Conservation (phyloP, 1,139 yeast genomes). For the Nakaseomyces delphensis region DNA sequence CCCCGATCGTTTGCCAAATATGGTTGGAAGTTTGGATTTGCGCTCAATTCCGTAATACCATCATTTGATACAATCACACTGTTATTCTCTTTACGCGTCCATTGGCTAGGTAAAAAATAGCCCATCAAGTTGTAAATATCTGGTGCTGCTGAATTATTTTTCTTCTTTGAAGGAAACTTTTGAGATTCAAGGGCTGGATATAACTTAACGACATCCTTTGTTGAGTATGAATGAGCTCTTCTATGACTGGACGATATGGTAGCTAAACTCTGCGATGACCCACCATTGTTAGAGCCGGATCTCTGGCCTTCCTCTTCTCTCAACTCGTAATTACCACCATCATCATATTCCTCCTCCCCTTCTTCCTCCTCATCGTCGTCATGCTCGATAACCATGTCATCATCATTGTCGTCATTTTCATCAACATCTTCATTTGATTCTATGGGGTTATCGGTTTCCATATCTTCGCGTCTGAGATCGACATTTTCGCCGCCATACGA, state of each 20-base stretch:
- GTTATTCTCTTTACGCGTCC: slow-evolving; percentile 31
- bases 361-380: slow-evolving; percentile 11
- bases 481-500: slow-evolving; percentile 6
- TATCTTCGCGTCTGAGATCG: slow-evolving; percentile 10
- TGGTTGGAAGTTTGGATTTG: slow-evolving; percentile 32
- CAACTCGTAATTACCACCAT: slow-evolving; percentile 1
- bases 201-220: slow-evolving; percentile 3
- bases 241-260: background rate
- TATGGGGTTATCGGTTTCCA: background rate
- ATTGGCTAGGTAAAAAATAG: slow-evolving; percentile 34
- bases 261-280: background rate
- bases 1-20: slow-evolving; percentile 30
- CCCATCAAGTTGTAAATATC: slow-evolving; percentile 22
- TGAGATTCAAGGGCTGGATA: slow-evolving; percentile 4
- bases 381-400: slow-evolving; percentile 13
- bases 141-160: slow-evolving; percentile 16
- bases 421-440: slow-evolving; percentile 1
- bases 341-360: slow-evolving; percentile 13
- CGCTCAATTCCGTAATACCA: slow-evolving; percentile 23
- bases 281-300: slow-evolving; percentile 12
- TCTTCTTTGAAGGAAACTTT: slow-evolving; percentile 7
- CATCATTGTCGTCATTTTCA: slow-evolving; percentile 9
- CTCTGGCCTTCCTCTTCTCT: slow-evolving; percentile 6
- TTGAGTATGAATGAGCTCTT: slow-evolving; percentile 5
- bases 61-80: slow-evolving; percentile 29